phyloP scores from a whole-genome alignment of 768 basidiomycete species.

The Psilocybe cubensis region DNA sequence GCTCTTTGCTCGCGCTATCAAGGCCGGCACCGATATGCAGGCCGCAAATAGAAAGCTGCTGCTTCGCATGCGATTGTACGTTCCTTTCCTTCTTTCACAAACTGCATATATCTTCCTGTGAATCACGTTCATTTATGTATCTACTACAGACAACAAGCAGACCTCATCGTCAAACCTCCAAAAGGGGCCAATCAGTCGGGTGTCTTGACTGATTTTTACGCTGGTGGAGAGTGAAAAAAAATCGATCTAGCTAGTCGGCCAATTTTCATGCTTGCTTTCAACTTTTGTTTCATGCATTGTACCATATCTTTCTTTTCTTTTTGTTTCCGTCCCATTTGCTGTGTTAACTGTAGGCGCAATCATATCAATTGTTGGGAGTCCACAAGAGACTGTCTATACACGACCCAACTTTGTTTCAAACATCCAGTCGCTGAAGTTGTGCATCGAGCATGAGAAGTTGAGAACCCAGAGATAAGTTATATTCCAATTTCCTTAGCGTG shows the following conservation, averaged over 20 bases:
- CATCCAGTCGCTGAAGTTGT: too few relatives aligned
- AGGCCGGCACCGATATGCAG: constrained; percentile 73
- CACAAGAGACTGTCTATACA: too few relatives aligned
- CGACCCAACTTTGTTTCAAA: background rate
- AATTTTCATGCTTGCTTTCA: too few relatives aligned
- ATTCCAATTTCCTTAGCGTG: background rate
- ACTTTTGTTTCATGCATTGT: background rate
- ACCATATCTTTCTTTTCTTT: background rate
- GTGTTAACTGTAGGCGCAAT: background rate
- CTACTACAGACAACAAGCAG: constrained; percentile 74
- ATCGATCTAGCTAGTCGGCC: background rate
- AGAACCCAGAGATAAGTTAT: background rate
- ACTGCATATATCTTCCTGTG: background rate
- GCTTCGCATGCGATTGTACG: constrained; percentile 84
- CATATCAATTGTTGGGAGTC: too few relatives aligned
- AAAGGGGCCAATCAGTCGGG: constrained; percentile 36
- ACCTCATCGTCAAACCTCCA: constrained; percentile 70
- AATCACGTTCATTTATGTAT: background rate
- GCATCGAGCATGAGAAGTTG: background rate
- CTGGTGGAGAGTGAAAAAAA: constrained; percentile 2
- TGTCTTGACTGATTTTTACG: constrained; percentile 1
- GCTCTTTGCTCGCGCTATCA: constrained; percentile 76
- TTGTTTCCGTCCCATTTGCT: background rate
- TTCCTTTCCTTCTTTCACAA: constrained; percentile 15
- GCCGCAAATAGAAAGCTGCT: constrained; percentile 76